Evolutionary conservation across 2,329 filamentous ascomycete species (phyloP), one percentile per base, ranked within the genome.

Genomic region (Beauveria australis): DNA sequence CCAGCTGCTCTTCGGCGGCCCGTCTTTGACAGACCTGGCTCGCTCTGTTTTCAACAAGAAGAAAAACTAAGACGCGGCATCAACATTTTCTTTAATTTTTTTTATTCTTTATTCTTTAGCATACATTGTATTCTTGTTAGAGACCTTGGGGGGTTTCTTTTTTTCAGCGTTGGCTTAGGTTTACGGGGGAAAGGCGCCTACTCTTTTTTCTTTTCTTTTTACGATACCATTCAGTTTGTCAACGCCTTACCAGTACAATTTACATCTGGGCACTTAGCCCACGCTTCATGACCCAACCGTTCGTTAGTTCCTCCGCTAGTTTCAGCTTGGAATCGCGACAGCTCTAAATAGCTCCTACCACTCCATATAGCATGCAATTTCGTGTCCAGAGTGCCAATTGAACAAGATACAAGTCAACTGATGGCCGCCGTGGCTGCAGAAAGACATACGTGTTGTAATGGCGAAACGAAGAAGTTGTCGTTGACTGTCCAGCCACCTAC

Each of bases 1-100:
- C 64, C 79, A 83, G 65, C 81, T 76, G 62, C 71, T 83, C 16
- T 80, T 83, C 63, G 72, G 78, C 40, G 80, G 80, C 1, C 76
- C 76, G 47, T 79, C 76, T 2, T 66, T 80, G 24, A 68, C 73
- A 8, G 76, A 78, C 49, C 68, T 80, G 40, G 76, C 76, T 64
- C 74, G 75, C 51, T 70, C 74, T 18, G 66, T 79, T 52, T 74
- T 75, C 47, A 74, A 71, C 67, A 69, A 70, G 63, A 67, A 69
- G 58, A 51, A 53, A 14, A 28, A 54, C 16, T 30, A 46, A 52
- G n/a, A 22, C 22, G 26, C 14, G 7, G 19, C 41, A 53, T 37
- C 33, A 12, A 5, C n/a, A 9, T 41, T 44, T 41, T 24, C 24
- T 47, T 19, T 48, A 24, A 22, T 3, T 30, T 6, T n/a, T 18